Base-by-base conservation (phyloP, 352 stramenopile species). In the Globisporangium takayamanum region DNA sequence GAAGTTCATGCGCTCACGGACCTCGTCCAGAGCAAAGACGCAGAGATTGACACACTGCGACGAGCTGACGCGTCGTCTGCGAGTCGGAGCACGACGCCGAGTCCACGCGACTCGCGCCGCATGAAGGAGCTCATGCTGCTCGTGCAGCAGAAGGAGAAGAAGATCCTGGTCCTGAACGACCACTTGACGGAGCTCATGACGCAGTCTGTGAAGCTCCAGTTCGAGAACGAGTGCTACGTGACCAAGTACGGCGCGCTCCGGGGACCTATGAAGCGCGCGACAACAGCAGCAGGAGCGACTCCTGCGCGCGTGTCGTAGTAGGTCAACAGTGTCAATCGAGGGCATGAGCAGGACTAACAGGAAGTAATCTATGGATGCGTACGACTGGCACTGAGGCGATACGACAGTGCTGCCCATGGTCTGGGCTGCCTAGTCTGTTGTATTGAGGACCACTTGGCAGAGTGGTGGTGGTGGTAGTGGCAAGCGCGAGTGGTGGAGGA, bases 171-270 rank as follows among this genome's bases (percentile, higher is more conserved):
- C 33, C 64, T 94, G 20, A 95, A 95, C 64, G 84, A 94, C 42
- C 86, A 95, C 61, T 69, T 95, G 57, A 94, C 82, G 22, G 85
- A 87, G 48, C 69, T 91, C 15, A 91, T 95, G 80, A 82, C 76
- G 39, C 76, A 88, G 55, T 84, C 78, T 12, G 80, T 90, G 53
- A 67, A 73, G 50, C 70, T 95, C 18, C 84, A 95, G 53, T 75
- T 87, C 50, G 76, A 76, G 37, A 88, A 88, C 41, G 82, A 93
- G 63, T 71, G 69, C 48, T 88, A 87, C 57, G 65, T 48, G 14
- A 53, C 78, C 36, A 60, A 69, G 20, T 83, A 65, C 47, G 74
- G 77, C 15, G 59, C 64, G 14, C 47, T 83, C 28, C 49, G 62
- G 14, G 57, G 47, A 20, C 39, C 53, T 26, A 2, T 33, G 20